phyloP scores from a whole-genome alignment of 805 yeast genomes.

The Zygosaccharomyces siamensis region DNA sequence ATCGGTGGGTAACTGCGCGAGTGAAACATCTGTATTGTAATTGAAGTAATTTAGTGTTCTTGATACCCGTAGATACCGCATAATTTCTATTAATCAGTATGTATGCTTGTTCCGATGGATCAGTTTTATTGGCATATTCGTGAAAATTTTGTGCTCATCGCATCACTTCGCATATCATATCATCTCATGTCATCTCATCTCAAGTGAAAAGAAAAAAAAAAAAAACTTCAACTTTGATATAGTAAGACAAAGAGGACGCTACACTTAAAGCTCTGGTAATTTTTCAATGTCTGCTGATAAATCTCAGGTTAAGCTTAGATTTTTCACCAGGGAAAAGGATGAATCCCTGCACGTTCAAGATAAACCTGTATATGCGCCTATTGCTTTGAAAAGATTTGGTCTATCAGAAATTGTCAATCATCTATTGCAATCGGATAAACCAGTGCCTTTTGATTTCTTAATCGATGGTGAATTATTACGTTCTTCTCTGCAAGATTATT shows the following conservation, averaged over 20 bases:
- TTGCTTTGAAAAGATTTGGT: constrained; percentile 80
- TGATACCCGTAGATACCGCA: background rate
- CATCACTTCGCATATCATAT: constrained; percentile 20
- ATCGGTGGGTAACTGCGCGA: constrained; percentile 36
- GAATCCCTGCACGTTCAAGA: constrained; percentile 66
- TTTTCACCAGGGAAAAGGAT: constrained; percentile 82
- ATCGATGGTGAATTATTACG: constrained; percentile 80
- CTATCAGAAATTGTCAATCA: constrained; percentile 94
- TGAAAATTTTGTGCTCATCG: constrained; percentile 11
- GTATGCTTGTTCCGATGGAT: background rate
- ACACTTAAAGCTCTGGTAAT: background rate
- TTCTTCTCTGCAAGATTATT: constrained; percentile 72
- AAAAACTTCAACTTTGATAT: background rate
- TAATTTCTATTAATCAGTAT: background rate
- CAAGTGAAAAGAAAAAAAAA: background rate
- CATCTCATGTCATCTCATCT: constrained; percentile 14
- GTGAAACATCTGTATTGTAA: constrained; percentile 17
- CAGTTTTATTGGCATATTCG: background rate
- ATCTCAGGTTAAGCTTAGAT: constrained; percentile 73
- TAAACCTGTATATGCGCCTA: constrained; percentile 84
- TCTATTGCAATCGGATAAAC: constrained; percentile 51
- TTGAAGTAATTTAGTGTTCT: background rate
- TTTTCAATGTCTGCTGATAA: constrained; percentile 32
- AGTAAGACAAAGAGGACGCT: background rate
- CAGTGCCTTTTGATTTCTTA: constrained; percentile 89